These are phyloP conservation scores for Acer negundo DNA, from an alignment of 345 rosid genomes.

Conservation along the genomic window DNA sequence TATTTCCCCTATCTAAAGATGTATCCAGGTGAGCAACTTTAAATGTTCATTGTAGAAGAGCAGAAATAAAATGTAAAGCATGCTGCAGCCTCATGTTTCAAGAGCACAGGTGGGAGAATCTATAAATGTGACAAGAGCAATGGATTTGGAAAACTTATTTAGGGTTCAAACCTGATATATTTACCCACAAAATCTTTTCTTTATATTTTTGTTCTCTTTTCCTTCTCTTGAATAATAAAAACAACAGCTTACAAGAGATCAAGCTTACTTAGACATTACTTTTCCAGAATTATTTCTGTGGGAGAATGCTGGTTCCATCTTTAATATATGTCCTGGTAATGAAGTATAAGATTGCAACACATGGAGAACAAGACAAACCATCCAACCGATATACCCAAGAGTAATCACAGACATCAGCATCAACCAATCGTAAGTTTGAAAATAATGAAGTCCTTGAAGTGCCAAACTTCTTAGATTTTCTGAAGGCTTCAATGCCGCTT, in stretches of 20 bases:
- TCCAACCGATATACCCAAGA: slow-evolving; percentile 93
- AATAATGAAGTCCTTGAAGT: slow-evolving; percentile 86
- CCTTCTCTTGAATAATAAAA: neutral
- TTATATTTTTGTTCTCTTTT: neutral
- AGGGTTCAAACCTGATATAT: slow-evolving; percentile 3
- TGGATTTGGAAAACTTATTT: neutral
- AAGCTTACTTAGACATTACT: slow-evolving; percentile 63
- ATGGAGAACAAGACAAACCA: slow-evolving; percentile 79
- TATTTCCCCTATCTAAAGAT: neutral
- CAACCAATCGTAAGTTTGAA: slow-evolving; percentile 95
- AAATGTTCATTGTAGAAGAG: neutral
- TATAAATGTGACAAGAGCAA: neutral
- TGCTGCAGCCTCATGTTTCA: neutral
- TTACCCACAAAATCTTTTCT: neutral
- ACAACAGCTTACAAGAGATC: slow-evolving; percentile 27
- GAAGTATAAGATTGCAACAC: slow-evolving; percentile 86
- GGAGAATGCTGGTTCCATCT: slow-evolving; percentile 46
- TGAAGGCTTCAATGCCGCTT: slow-evolving; percentile 65
- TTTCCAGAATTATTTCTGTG: slow-evolving; percentile 57
- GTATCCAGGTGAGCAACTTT: neutral
- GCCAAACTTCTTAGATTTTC: slow-evolving; percentile 83
- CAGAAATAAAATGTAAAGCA: neutral
- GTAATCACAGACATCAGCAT: slow-evolving; percentile 87
- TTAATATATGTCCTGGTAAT: slow-evolving; percentile 48
- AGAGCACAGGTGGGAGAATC: neutral